These are phyloP conservation scores for Vickermania spadyakhi DNA, from an alignment of 208 protist genomes.

Conservation along the genomic window DNA sequence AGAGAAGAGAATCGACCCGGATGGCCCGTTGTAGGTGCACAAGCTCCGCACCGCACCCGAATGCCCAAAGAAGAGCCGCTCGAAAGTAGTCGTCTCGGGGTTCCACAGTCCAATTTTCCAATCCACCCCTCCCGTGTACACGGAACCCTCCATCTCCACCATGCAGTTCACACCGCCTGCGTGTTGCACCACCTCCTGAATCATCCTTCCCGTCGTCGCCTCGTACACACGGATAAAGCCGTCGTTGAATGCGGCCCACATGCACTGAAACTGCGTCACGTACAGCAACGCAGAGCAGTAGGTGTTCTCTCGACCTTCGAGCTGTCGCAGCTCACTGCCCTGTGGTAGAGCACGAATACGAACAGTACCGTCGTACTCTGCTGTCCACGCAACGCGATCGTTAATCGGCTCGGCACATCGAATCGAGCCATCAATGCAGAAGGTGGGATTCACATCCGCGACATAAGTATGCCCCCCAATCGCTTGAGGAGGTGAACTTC, in stretches of 20 bases:
- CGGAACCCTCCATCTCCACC: conserved; percentile 31
- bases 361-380: conserved; percentile 53
- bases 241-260: conserved; percentile 76
- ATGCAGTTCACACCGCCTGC: conserved; percentile 17
- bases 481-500: background rate
- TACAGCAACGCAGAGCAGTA: conserved; percentile 57
- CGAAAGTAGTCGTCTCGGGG: conserved; percentile 13
- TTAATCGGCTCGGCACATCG: conserved; percentile 42
- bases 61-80: conserved; percentile 56
- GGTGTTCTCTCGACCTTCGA: conserved; percentile 29
- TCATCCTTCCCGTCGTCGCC: conserved; percentile 19
- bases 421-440: conserved; percentile 30
- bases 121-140: conserved; percentile 70
- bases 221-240: conserved; percentile 74
- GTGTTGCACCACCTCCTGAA: conserved; percentile 26
- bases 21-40: conserved; percentile 33
- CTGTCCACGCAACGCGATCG: conserved; percentile 69
- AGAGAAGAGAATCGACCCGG: conserved; percentile 65
- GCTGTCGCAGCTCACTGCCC: conserved; percentile 38
- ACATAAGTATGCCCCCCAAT: conserved; percentile 14
- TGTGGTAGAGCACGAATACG: conserved; percentile 53
- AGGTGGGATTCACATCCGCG: conserved; percentile 61
- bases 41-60: conserved; percentile 49
- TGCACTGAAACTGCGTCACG: conserved; percentile 21
- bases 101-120: conserved; percentile 74